Evolutionary conservation across 805 yeast genomes (phyloP), one percentile per base, ranked within the genome.

Genomic region (Yamadazyma philogaea): DNA sequence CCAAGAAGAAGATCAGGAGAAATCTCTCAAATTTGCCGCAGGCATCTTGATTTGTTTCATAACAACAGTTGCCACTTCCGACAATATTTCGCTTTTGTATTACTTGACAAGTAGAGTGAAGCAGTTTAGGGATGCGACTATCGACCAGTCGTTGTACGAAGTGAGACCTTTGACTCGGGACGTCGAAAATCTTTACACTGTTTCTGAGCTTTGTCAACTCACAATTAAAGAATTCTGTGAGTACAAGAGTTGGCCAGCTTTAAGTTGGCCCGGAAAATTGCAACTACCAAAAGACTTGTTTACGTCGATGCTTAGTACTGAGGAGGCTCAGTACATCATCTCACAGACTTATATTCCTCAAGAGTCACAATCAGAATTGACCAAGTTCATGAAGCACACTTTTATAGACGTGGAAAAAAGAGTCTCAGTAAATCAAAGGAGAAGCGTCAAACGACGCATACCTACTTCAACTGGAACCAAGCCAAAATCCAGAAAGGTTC

Each of bases 181-280:
- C 24, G 62, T 56, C 1, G 47, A 61, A 12, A 72, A 74, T 24
- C 62, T 88, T 28, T 89, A 87, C 54, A 60, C 79, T 30, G 66
- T 87, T 10, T 75, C 95, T 1, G 96, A 89, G 52, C 60, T 89
- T 31, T 70, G 88, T 1, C 95, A 86, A 57, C 61, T 84, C 44
- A 64, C 79, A 5, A 69, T 88, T 35, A 75, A 81, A 42, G 79
- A 76, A 43, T 63, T 79, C 18, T 77, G 82, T 33, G 81, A 76
- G 18, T 54, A 63, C 18, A 80, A 74, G 52, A 72, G 70, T 34
- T 87, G 96, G 95, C 75, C 75, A 17, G 68, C 85, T 43, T 77
- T 82, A 18, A 80, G 89, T 0, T 89, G 90, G 80, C 95, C 96
- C 0, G 95, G 91, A 1, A 84, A 82, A 52, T 60, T 84, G 14